Conservation (phyloP, 352 stramenopile genomes). For the Phytophthora cactorum region DNA sequence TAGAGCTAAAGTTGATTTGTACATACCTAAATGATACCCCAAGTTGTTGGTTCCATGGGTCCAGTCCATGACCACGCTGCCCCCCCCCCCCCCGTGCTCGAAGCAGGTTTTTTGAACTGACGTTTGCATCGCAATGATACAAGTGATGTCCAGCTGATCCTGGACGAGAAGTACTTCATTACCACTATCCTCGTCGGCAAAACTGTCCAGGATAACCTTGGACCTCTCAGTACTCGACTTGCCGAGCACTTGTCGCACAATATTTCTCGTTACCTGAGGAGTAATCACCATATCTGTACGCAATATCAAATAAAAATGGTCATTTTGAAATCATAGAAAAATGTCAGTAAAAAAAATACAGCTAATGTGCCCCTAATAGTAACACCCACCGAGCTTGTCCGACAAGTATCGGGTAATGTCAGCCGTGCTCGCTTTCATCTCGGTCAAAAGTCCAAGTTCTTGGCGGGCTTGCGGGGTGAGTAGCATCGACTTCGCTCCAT, state of each 20-base stretch:
- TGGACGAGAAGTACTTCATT: conserved; percentile 3
- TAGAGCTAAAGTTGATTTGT: too few species aligned
- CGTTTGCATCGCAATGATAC: conserved; percentile 5
- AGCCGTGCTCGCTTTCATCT: conserved; percentile 9
- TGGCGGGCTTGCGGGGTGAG: background rate
- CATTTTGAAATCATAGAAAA: background rate
- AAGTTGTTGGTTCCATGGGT: conserved; percentile 3
- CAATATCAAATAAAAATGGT: too few species aligned
- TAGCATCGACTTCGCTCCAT: conserved; percentile 2
- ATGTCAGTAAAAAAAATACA: background rate
- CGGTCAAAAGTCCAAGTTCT: conserved; percentile 5
- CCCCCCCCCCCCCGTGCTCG: background rate
- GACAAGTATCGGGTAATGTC: conserved; percentile 3
- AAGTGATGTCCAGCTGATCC: conserved; percentile 14
- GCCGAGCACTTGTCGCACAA: background rate
- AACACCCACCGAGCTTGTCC: conserved; percentile 6
- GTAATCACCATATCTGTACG: background rate
- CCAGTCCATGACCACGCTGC: background rate
- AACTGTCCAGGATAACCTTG: conserved; percentile 4
- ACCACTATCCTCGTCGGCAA: background rate
- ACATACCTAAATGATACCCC: conserved; percentile 10
- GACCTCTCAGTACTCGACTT: background rate
- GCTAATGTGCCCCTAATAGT: background rate
- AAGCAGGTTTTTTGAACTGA: background rate
- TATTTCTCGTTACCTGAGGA: background rate